These are phyloP conservation scores for Cardiospermum halicacabum DNA, from an alignment of 345 rosid genomes.

Conservation along the genomic window DNA sequence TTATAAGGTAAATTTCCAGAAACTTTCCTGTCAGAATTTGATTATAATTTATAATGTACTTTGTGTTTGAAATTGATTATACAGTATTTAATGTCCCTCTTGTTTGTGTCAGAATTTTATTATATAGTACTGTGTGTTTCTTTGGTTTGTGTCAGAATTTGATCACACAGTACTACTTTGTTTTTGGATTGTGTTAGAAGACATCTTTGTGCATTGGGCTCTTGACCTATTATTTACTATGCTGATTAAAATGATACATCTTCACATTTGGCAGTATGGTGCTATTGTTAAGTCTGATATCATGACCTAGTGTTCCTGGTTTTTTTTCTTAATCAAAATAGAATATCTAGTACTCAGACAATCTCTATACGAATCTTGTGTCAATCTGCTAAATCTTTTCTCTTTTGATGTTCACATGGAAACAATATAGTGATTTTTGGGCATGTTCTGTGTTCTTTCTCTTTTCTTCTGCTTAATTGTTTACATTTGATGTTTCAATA, in stretches of 20 bases:
- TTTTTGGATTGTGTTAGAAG: neutral
- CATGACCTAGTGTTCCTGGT: too few relatives aligned
- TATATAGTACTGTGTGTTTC: too few relatives aligned
- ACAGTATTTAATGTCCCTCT: too few relatives aligned
- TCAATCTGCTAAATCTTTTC: neutral
- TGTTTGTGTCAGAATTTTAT: too few relatives aligned
- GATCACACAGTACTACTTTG: neutral
- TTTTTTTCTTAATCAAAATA: neutral
- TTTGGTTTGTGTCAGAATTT: neutral
- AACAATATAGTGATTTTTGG: neutral
- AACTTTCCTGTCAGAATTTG: neutral
- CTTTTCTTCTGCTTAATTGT: neutral
- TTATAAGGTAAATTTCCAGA: slow-evolving; percentile 57
- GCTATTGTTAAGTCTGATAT: neutral
- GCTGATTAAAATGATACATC: neutral
- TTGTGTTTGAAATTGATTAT: too few relatives aligned
- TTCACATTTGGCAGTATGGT: neutral
- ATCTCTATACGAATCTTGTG: neutral
- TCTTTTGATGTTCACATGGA: neutral
- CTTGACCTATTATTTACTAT: neutral
- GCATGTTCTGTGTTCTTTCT: neutral
- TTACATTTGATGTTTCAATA: neutral
- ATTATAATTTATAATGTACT: too few relatives aligned
- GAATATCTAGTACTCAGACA: neutral
- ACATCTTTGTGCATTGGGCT: neutral